Conservation (phyloP, 2,329 filamentous ascomycete genomes). For the Fusarium sp. region DNA sequence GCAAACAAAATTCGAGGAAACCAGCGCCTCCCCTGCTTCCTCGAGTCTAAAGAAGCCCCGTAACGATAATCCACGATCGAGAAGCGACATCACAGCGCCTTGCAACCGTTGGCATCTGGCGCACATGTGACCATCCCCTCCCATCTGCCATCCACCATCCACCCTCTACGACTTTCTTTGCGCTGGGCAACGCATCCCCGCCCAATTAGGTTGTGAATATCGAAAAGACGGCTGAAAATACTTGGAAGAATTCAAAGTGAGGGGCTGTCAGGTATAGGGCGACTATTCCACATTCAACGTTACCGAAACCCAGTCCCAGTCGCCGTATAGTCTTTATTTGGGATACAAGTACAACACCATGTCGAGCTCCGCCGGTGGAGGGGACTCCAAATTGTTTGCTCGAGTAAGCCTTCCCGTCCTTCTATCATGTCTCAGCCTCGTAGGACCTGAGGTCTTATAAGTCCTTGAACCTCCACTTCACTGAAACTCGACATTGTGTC, state of each 20-base stretch:
- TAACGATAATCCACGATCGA: conserved; percentile 19
- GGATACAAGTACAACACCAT: conserved; percentile 54
- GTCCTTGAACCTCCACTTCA: conserved; percentile 1
- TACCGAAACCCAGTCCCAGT: conserved; percentile 27
- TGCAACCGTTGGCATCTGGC: conserved; percentile 31
- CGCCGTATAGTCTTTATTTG: conserved; percentile 23
- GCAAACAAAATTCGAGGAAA: conserved; percentile 5
- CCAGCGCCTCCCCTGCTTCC: background rate
- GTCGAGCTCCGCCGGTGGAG: conserved; percentile 70
- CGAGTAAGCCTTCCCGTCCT: conserved; percentile 70
- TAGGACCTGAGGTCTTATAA: conserved; percentile 25
- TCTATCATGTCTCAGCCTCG: conserved; percentile 28
- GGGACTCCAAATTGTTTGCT: conserved; percentile 99
- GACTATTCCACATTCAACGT: conserved; percentile 39
- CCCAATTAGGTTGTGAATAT: conserved; percentile 41
- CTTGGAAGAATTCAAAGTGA: conserved; percentile 34
- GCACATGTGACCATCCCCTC: conserved; percentile 43
- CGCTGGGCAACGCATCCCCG: conserved; percentile 29
- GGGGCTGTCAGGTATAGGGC: conserved; percentile 35
- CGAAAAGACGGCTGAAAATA: conserved; percentile 17
- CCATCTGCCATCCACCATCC: conserved; percentile 29
- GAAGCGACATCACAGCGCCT: conserved; percentile 34
- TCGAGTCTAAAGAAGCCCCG: background rate
- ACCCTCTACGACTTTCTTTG: conserved; percentile 38
- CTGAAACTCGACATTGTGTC: conserved; percentile 11